Evolutionary conservation across 345 rosid species (phyloP), one percentile per base, ranked within the genome.

Genomic region (Abelmoschus esculentus): DNA sequence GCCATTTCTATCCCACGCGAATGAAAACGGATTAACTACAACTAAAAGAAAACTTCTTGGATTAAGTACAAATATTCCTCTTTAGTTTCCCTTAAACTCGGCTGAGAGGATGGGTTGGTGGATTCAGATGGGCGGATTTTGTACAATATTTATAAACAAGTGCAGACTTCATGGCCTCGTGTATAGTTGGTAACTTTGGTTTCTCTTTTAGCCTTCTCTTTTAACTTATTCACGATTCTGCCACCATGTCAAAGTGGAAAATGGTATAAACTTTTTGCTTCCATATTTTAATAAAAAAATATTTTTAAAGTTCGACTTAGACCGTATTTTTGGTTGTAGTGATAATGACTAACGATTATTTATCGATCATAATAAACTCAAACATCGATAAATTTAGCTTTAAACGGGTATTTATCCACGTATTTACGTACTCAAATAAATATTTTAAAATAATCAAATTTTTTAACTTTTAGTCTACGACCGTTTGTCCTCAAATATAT

Each of bases 1-100:
- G 92, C 87, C 99, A 96, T 96, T 80, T 60, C 64, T 36, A 61
- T 19, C 18, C 34, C 34, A 15, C 66, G 7, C 64, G 8, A 59
- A 52, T 11, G 61, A 32, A 3, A 12, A 59, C 7, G 53, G 70
- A 29, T 66, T 31, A 66, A 9, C 42, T 38, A 32, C 28, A 36
- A 34, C 67, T 15, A 52, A 18, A 28, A 44, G 36, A 0, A 17
- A 12, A 15, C 7, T 28, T 28, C 0, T 44, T 36, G 7, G 3
- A 66, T 56, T 56, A 15, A 28, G 18, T 15, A 14, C 46, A 47
- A 18, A 18, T 2, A 8, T 29, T 55, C 26, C 14, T 5, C 18
- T 55, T 55, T 22, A 3, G 29, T 22, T 55, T 55, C 40, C 69
- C 53, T 14, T 57, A 46, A 55, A 53, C 53, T 15, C 66, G 56